Evolutionary conservation across 768 basidiomycete genomes (phyloP), one percentile per base, ranked within the genome.

Genomic region (Mycena polygramma): DNA sequence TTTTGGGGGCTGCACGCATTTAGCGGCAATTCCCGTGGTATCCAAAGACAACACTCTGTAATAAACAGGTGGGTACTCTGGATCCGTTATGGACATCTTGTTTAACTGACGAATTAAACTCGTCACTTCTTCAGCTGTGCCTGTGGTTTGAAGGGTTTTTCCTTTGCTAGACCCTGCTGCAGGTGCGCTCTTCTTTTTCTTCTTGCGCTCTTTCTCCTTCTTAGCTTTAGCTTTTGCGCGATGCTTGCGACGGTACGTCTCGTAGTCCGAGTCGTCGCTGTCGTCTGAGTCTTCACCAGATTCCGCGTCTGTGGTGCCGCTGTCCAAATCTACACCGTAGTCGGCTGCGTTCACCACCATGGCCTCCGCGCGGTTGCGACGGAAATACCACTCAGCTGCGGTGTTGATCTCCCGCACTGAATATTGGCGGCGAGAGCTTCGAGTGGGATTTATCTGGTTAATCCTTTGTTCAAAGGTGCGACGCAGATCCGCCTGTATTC

Each of bases 331-430:
- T n/a, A n/a, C n/a, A n/a, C n/a, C n/a, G n/a, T n/a, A n/a, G n/a
- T n/a, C n/a, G n/a, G n/a, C n/a, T n/a, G n/a, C n/a, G n/a, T n/a
- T n/a, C n/a, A n/a, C 26, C n/a, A 54, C 41, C 37, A 63, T 10
- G 2, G 62, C 3, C 22, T 63, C 62, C 4, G 11, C 14, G 15
- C n/a, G 13, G 45, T 63, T 54, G 1, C 62, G 17, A 10, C 62
- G 49, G 62, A 63, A 63, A 30, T 63, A 43, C 62, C 62, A 63
- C 30, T 63, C 62, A 1, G 51, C 62, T 17, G 62, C 62, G 3
- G 1, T 3, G n/a, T 43, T 41, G 15, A 63, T 53, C 14, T 63
- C 62, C 4, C 41, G 8, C n/a, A n/a, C n/a, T n/a, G n/a, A n/a
- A n/a, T n/a, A n/a, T n/a, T n/a, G n/a, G n/a, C n/a, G n/a, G n/a